Evolutionary conservation across 352 stramenopile genomes (phyloP).

Genomic region (Globisporangium abappressorium): DNA sequence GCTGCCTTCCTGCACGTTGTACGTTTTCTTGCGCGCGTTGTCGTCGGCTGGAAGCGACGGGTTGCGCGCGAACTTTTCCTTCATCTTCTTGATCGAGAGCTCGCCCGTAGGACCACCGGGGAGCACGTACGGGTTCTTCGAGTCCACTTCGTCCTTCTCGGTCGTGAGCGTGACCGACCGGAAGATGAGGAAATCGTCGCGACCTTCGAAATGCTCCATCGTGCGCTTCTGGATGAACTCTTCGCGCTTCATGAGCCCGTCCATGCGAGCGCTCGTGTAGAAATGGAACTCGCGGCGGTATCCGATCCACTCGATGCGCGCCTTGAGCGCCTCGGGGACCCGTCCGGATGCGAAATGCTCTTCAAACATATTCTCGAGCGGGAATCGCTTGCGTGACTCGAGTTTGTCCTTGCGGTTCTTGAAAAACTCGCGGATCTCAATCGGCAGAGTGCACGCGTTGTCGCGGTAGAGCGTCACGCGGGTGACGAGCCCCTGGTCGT

Average conservation of each 20-base stretch:
- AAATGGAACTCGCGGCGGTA: conserved; percentile 88
- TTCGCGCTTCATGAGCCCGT: conserved; percentile 82
- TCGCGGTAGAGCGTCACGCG: conserved; percentile 87
- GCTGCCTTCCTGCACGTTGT: conserved; percentile 87
- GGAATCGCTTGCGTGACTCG: conserved; percentile 66
- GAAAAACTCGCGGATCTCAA: conserved; percentile 92
- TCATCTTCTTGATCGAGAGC: conserved; percentile 92
- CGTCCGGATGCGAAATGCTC: conserved; percentile 77
- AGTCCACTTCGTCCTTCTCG: conserved; percentile 75
- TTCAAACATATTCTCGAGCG: conserved; percentile 85
- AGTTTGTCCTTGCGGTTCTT: conserved; percentile 90
- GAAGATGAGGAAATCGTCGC: conserved; percentile 85
- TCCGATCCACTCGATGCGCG: conserved; percentile 85
- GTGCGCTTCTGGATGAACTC: conserved; percentile 89
- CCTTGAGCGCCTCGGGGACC: conserved; percentile 69
- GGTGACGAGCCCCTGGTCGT: conserved; percentile 86
- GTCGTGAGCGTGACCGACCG: conserved; percentile 75
- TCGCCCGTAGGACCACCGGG: conserved; percentile 67
- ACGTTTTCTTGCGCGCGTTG: conserved; percentile 89
- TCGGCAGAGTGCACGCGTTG: conserved; percentile 61
- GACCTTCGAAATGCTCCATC: conserved; percentile 80
- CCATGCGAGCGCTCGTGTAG: conserved; percentile 86
- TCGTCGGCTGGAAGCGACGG: conserved; percentile 44
- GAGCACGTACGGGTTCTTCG: conserved; percentile 77
- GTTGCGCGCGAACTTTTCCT: conserved; percentile 89